Conservation (phyloP, 371 early-diverging fungal species). For the Saksenaea oblongispora region DNA sequence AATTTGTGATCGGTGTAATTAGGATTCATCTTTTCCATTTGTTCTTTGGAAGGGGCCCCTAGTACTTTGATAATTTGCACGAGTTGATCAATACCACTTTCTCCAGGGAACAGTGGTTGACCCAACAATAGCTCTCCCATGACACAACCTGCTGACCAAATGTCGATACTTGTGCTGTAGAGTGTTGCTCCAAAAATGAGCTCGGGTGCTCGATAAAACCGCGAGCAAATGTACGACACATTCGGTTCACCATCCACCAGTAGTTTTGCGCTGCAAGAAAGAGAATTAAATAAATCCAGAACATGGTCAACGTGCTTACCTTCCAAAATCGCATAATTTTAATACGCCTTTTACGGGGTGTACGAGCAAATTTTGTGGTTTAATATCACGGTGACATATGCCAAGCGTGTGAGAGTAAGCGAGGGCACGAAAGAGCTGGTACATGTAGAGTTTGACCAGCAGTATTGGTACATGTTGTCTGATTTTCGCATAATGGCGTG, state of each 20-base stretch:
- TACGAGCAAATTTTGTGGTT: constrained; percentile 90
- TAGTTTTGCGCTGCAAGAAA: constrained; percentile 72
- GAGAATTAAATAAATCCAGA: constrained; percentile 14
- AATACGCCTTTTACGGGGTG: constrained; percentile 80
- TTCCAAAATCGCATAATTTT: constrained; percentile 97
- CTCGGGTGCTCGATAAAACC: constrained; percentile 96
- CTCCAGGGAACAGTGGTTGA: constrained; percentile 95
- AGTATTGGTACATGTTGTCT: constrained; percentile 93
- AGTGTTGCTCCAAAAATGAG: constrained; percentile 88
- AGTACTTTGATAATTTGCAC: constrained; percentile 97
- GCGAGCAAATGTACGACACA: constrained; percentile 93
- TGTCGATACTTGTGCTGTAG: constrained; percentile 86
- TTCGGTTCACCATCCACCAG: constrained; percentile 87
- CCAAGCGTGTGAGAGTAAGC: constrained; percentile 89
- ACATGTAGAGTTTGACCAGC: constrained; percentile 87
- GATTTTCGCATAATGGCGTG: constrained; percentile 76
- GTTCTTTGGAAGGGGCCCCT: constrained; percentile 95
- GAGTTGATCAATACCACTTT: constrained; percentile 96
- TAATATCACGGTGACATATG: constrained; percentile 93
- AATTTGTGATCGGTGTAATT: constrained; percentile 97
- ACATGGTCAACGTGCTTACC: constrained; percentile 20
- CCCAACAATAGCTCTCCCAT: constrained; percentile 94
- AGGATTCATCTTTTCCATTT: constrained; percentile 91
- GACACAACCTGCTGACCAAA: constrained; percentile 97
- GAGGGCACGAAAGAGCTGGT: constrained; percentile 86